A percentile compares a stretch with the other conserved stretches of the same genome.
phyloP scores from a whole-genome alignment of 306 rosid genomes.

The Ormosia emarginata region DNA sequence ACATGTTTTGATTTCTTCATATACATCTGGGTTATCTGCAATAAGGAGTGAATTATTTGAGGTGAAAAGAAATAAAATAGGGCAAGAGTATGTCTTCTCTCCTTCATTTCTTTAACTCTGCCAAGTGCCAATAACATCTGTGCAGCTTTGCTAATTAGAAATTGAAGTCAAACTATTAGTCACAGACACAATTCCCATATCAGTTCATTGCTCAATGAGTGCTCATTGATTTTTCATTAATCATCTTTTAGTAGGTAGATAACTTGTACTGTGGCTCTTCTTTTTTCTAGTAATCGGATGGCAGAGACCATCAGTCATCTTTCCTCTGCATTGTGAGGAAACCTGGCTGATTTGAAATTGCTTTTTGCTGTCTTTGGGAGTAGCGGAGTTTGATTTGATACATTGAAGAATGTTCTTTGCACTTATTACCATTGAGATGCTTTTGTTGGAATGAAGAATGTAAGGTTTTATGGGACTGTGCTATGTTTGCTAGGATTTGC shows the following conservation, averaged over 20 bases:
- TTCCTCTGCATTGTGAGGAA: not conserved
- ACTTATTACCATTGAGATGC: not conserved
- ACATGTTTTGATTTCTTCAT: not conserved
- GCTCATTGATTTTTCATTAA: not conserved
- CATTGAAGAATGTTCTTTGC: not conserved
- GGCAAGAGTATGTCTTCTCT: not conserved
- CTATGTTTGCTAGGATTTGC: too few species aligned
- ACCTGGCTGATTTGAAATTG: not conserved
- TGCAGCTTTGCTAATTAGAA: not conserved
- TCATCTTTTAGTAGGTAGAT: not conserved
- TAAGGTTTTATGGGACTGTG: not conserved
- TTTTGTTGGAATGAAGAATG: not conserved
- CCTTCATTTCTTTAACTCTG: not conserved
- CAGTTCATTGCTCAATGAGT: not conserved
- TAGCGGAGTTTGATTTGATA: not conserved
- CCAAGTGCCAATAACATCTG: not conserved
- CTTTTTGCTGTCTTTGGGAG: not conserved
- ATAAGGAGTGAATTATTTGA: not conserved
- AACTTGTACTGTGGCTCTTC: not conserved
- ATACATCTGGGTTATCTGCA: not conserved
- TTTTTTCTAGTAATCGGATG: not conserved
- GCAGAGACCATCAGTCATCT: not conserved
- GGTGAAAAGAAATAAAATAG: conserved; percentile 9
- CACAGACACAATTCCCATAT: not conserved
- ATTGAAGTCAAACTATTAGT: not conserved